These are phyloP conservation scores for Pyronema omphalodes DNA, from an alignment of 495 filamentous ascomycete genomes.

Conservation along the genomic window DNA sequence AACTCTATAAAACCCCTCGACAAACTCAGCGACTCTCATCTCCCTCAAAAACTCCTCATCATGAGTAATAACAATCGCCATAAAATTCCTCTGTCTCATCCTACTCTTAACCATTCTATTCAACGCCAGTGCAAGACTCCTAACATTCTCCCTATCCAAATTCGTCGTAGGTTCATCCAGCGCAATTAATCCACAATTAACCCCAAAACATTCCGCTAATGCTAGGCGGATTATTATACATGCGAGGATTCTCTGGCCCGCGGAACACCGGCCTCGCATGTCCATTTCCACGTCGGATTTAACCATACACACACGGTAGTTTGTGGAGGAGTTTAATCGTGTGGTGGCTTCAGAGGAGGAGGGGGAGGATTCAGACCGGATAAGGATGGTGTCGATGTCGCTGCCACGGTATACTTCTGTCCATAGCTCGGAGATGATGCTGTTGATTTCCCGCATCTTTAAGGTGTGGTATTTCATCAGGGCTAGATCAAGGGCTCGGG, in stretches of 20 bases:
- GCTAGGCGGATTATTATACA: constrained; percentile 96
- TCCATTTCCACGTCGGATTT: constrained; percentile 97
- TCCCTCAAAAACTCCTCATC: constrained; percentile 88
- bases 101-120: constrained; percentile 73
- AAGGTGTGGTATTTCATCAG: constrained; percentile 90
- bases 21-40: constrained; percentile 91
- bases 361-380: no score
- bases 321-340: no score
- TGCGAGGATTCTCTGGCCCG: constrained; percentile 88
- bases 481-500: constrained; percentile 63
- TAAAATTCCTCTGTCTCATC: constrained; percentile 80
- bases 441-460: constrained; percentile 98
- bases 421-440: constrained; percentile 88
- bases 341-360: no score
- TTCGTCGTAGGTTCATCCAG: constrained; percentile 98
- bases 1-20: constrained; percentile 78
- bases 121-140: constrained; percentile 63
- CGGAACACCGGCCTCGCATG: constrained; percentile 94
- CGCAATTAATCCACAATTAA: constrained; percentile 90
- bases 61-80: constrained; percentile 94
- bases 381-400: constrained; percentile 91
- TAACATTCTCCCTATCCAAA: constrained; percentile 85
- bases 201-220: constrained; percentile 88
- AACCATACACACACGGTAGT: constrained; percentile 51
- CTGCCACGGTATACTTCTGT: constrained; percentile 91